These are phyloP conservation scores for Chlamydomonas sp. DNA, from an alignment of 139 green algal genomes.

Conservation along the genomic window DNA sequence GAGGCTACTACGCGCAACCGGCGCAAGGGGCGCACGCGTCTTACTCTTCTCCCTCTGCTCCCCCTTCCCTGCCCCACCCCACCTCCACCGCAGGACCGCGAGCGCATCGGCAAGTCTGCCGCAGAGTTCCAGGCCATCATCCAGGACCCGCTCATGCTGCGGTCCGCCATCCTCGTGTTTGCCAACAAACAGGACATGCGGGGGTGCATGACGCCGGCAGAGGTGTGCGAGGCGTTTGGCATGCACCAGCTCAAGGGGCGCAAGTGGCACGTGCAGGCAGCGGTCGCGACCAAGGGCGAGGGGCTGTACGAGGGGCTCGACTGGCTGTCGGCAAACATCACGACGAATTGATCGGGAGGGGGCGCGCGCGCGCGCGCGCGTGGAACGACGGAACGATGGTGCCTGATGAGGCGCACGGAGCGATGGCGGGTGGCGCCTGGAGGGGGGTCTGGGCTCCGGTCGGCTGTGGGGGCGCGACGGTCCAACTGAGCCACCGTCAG, in stretches of 20 bases:
- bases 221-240: conserved; percentile 80
- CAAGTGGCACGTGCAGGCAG: conserved; percentile 79
- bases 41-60: too few species aligned
- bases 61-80: too few species aligned
- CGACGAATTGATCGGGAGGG: not conserved
- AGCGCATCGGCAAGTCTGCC: conserved; percentile 82
- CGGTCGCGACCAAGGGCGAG: conserved; percentile 87
- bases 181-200: conserved; percentile 99
- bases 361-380: not conserved
- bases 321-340: conserved; percentile 61
- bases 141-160: conserved; percentile 68
- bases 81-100: conserved; percentile 91
- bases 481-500: too few species aligned
- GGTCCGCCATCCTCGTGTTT: conserved; percentile 73
- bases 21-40: too few species aligned
- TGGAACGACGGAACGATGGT: not conserved
- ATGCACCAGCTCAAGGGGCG: conserved; percentile 69
- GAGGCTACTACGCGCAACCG: too few species aligned
- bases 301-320: conserved; percentile 96
- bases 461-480: too few species aligned
- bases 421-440: too few species aligned
- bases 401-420: too few species aligned
- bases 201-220: conserved; percentile 54
- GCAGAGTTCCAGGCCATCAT: conserved; percentile 95
- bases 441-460: too few species aligned